Conservation (phyloP, 305 asterid genomes). For the Salvia sclarea region DNA sequence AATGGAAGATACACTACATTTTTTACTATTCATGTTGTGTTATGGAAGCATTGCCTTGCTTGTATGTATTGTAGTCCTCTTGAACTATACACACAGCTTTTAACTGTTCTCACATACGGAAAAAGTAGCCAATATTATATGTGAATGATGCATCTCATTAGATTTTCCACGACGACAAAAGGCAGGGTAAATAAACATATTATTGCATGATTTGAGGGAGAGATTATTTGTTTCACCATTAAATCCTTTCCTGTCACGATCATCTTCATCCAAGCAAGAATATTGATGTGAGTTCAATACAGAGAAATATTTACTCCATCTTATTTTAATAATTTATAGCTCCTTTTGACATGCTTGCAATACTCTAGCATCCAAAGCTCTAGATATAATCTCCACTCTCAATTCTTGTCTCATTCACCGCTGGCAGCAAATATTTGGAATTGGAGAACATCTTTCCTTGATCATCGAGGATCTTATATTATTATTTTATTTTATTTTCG, state of each 20-base stretch:
- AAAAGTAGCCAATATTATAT: background rate
- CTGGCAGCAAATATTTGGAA: background rate
- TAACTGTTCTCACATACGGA: slow-evolving; percentile 81
- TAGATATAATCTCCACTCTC: slow-evolving; percentile 34
- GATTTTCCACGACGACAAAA: background rate
- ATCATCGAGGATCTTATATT: background rate
- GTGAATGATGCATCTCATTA: background rate
- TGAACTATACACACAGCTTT: slow-evolving; percentile 58
- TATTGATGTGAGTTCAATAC: slow-evolving; percentile 77
- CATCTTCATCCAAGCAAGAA: slow-evolving; percentile 91
- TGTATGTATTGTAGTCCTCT: slow-evolving; percentile 74
- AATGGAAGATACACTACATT: background rate
- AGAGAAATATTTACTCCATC: slow-evolving; percentile 1
- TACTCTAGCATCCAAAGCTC: slow-evolving; percentile 84
- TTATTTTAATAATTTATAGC: background rate
- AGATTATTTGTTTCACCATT: background rate
- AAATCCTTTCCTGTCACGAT: too few species aligned
- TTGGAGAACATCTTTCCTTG: background rate
- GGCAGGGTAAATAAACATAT: too few species aligned
- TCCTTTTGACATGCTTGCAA: slow-evolving; percentile 55
- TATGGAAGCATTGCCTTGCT: slow-evolving; percentile 59
- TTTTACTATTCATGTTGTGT: slow-evolving; percentile 35
- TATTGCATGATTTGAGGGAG: background rate
- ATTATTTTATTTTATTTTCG: background rate
- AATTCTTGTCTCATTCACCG: background rate